These are phyloP conservation scores for Talaromyces trachyspermus DNA, from an alignment of 495 filamentous ascomycete species.

Conservation along the genomic window DNA sequence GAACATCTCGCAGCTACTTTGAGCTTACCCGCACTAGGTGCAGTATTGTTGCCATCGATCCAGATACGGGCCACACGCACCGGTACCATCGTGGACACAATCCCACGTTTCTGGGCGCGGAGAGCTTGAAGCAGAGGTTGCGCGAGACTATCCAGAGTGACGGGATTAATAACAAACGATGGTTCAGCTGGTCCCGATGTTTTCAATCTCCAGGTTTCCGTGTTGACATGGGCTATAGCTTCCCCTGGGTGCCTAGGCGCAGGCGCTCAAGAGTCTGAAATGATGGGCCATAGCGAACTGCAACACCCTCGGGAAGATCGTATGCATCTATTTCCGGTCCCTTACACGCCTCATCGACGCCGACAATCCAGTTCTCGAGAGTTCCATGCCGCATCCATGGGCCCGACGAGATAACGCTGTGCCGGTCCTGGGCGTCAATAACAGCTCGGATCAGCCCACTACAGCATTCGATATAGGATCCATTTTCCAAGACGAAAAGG, in stretches of 20 bases:
- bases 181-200: slow-evolving; percentile 7
- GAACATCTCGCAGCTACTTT: background rate
- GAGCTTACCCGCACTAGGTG: background rate
- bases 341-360: background rate
- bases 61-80: slow-evolving; percentile 1
- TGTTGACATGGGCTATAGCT: slow-evolving; percentile 10
- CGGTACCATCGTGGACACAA: slow-evolving; percentile 5
- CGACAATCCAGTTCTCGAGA: background rate
- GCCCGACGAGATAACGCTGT: background rate
- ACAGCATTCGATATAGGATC: slow-evolving; percentile 2
- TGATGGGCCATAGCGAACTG: slow-evolving; percentile 14
- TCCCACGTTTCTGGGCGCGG: background rate
- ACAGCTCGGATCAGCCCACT: background rate
- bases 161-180: slow-evolving; percentile 15
- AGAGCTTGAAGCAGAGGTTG: slow-evolving; percentile 16
- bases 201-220: slow-evolving; percentile 1
- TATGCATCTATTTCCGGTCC: background rate
- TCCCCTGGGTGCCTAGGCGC: slow-evolving; percentile 4
- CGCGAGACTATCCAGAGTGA: slow-evolving; percentile 13
- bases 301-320: background rate
- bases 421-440: background rate
- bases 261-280: slow-evolving; percentile 12
- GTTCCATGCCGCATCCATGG: background rate
- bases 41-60: background rate
- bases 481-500: slow-evolving; percentile 3